These are phyloP conservation scores for Talaromyces liani DNA, from an alignment of 495 filamentous ascomycete species.

Conservation along the genomic window DNA sequence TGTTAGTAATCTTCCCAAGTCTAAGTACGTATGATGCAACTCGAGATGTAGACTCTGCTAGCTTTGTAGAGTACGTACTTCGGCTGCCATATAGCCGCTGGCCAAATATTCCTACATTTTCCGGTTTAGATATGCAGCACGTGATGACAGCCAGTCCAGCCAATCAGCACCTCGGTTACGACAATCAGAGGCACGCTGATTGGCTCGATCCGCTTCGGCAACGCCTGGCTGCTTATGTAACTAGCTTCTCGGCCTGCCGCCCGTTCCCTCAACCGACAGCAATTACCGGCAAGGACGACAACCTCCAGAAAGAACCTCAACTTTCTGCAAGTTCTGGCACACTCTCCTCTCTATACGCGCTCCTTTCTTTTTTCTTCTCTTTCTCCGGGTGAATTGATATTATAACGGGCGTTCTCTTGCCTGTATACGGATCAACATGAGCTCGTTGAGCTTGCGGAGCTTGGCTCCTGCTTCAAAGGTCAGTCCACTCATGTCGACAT, in stretches of 20 bases:
- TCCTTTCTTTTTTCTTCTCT: slow-evolving; percentile 16
- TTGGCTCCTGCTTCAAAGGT: slow-evolving; percentile 52
- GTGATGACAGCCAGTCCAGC: slow-evolving; percentile 17
- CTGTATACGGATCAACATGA: slow-evolving; percentile 36
- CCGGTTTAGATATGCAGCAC: slow-evolving; percentile 13
- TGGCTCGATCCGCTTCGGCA: slow-evolving; percentile 35
- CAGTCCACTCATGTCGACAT: slow-evolving; percentile 19
- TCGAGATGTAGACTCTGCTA: background rate
- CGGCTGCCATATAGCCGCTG: slow-evolving; percentile 9
- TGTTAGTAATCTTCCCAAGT: background rate
- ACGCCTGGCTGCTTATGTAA: slow-evolving; percentile 33
- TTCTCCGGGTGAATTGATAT: slow-evolving; percentile 2
- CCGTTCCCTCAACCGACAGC: slow-evolving; percentile 13
- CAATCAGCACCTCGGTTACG: slow-evolving; percentile 28
- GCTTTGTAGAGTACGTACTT: background rate
- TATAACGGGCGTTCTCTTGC: background rate
- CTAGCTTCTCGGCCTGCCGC: slow-evolving; percentile 12
- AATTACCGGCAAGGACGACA: slow-evolving; percentile 15
- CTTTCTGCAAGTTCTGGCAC: background rate
- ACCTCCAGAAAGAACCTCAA: slow-evolving; percentile 18
- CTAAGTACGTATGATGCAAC: background rate
- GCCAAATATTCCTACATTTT: slow-evolving; percentile 4
- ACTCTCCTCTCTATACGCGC: slow-evolving; percentile 6
- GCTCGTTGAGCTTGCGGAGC: slow-evolving; percentile 52
- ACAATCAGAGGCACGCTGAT: slow-evolving; percentile 25